Evolutionary conservation across 345 rosid genomes (phyloP), one percentile per base, ranked within the genome.

Genomic region (Lepidium aucheri): DNA sequence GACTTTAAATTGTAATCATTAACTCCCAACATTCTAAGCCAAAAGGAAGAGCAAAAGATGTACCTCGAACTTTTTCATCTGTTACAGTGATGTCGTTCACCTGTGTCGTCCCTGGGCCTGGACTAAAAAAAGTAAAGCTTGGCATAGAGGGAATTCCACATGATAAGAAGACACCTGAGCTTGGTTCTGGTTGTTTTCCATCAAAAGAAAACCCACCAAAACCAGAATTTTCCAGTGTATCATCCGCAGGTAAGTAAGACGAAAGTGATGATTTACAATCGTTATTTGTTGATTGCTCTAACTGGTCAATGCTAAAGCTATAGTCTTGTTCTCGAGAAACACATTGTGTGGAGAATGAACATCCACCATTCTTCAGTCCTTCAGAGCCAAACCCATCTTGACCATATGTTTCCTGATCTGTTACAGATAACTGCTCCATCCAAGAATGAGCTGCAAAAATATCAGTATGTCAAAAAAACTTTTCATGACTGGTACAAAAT

Each of bases 71-170:
- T 59, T 61, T 67, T 13, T 62, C 53, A 13, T 75, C 76, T 47
- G 52, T 62, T 50, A 70, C 57, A 45, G 63, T 20, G 17, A 50
- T 63, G 61, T 30, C 63, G 16, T 58, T 81, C 52, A 75, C 74
- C 53, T 49, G 53, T 34, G 54, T 52, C 4, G 33, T 56, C 11
- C 49, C 69, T 53, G 83, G 49, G 59, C 49, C 40, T 15, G 84
- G 85, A 52, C 84, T 66, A 58, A 82, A 79, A 78, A 91, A 91
- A 42, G 80, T 69, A 71, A 88, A 83, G 72, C 96, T 91, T 40
- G 83, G 89, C 86, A 87, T 80, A 12, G 95, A 82, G 16, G 77
- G 73, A 44, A 88, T 13, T 56, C 86, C 70, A 16, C 77, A 70
- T 39, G 60, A 32, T 13, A 81, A 63, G 46, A 79, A 65, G 32